phyloP scores from a whole-genome alignment of 768 basidiomycete genomes.

The Psilocybe sp. region DNA sequence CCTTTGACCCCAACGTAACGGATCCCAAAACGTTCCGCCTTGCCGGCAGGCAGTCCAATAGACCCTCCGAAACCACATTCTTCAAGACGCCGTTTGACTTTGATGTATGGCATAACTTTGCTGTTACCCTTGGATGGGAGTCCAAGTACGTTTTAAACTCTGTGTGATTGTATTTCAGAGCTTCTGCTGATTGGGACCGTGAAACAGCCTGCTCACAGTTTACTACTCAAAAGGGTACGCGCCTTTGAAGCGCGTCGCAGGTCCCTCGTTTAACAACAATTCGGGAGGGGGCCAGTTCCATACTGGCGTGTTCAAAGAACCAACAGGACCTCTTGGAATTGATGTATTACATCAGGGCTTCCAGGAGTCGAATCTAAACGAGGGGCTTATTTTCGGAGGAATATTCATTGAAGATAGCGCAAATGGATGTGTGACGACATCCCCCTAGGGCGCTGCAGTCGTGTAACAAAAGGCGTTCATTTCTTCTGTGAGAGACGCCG shows the following conservation, averaged over 20 bases:
- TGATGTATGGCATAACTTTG: constrained; percentile 16
- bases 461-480: not conserved
- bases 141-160: constrained; percentile 6
- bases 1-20: constrained; percentile 11
- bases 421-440: constrained; percentile 10
- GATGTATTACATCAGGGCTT: constrained; percentile 14
- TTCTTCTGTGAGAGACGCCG: too few species aligned
- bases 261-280: constrained; percentile 11
- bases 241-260: constrained; percentile 8
- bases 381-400: constrained; percentile 13
- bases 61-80: constrained; percentile 10
- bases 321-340: constrained; percentile 11
- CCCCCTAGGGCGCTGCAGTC: not conserved
- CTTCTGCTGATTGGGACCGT: not conserved
- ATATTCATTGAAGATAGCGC: constrained; percentile 14
- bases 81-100: constrained; percentile 13
- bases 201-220: constrained; percentile 8
- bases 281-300: constrained; percentile 14
- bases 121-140: constrained; percentile 10
- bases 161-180: not conserved
- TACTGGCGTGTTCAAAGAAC: constrained; percentile 11
- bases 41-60: constrained; percentile 10
- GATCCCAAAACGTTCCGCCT: constrained; percentile 12
- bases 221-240: constrained; percentile 13
- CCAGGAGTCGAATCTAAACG: constrained; percentile 11